Percentiles rank a stretch among this genome's conserved stretches.
Conservation (phyloP, 441 rosid genomes). For the Erodium moschatum region DNA sequence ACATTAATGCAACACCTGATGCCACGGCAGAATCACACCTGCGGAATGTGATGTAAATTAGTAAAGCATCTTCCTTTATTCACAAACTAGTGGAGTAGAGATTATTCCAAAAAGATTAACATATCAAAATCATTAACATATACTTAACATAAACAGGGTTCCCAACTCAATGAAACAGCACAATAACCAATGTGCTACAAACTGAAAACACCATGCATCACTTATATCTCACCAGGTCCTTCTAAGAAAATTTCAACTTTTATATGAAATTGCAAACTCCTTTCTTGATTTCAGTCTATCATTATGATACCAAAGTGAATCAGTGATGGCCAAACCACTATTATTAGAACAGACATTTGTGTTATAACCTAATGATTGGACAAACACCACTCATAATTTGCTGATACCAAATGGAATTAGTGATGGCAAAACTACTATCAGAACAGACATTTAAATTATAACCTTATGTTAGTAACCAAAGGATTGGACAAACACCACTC, state of each 20-base stretch:
- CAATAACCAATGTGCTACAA: background rate
- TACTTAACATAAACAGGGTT: background rate
- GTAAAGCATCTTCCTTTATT: background rate
- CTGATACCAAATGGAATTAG: too few relatives aligned
- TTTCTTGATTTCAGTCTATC: background rate
- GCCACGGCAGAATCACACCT: conserved; percentile 83
- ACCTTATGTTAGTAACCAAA: background rate
- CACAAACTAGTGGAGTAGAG: background rate
- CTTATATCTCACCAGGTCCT: background rate
- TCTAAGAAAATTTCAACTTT: background rate
- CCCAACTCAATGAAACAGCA: background rate
- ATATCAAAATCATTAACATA: background rate
- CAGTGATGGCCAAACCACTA: too few relatives aligned
- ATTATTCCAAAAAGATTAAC: background rate
- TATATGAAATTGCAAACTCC: background rate
- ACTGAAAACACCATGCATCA: background rate
- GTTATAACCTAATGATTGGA: background rate
- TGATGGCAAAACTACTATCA: too few relatives aligned
- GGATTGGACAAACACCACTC: conserved; percentile 1
- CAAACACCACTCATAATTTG: background rate
- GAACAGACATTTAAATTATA: background rate
- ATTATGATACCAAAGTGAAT: background rate
- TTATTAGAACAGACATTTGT: background rate
- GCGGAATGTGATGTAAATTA: conserved; percentile 21
- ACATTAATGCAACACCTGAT: conserved; percentile 69